Evolutionary conservation across 495 filamentous ascomycete genomes (phyloP).

Genomic region (Aspergillus olivimuriae): DNA sequence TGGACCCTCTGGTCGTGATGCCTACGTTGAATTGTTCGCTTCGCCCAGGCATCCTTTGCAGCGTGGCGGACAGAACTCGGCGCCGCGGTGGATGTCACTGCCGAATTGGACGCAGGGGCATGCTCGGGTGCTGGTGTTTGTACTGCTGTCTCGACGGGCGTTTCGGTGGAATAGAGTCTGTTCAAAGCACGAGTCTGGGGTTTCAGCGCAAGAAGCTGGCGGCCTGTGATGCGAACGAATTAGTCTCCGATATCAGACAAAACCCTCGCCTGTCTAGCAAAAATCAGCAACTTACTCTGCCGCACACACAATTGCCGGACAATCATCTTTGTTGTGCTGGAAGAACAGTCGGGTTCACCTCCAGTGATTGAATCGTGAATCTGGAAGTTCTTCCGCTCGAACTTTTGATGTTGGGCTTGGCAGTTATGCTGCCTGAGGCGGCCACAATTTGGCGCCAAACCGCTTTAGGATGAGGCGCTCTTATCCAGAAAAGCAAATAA

Average conservation of each 20-base stretch:
- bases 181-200: conserved; percentile 29
- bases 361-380: conserved; percentile 6
- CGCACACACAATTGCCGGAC: conserved; percentile 36
- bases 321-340: conserved; percentile 34
- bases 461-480: conserved; percentile 11
- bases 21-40: conserved; percentile 19
- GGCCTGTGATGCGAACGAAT: conserved; percentile 24
- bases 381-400: conserved; percentile 27
- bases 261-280: background rate
- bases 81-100: conserved; percentile 4
- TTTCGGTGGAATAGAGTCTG: conserved; percentile 34
- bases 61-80: conserved; percentile 1
- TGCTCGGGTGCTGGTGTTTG: conserved; percentile 12
- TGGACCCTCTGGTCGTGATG: background rate
- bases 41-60: conserved; percentile 4
- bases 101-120: too few species aligned
- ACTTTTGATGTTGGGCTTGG: conserved; percentile 42
- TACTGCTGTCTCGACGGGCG: conserved; percentile 20
- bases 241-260: background rate
- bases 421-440: conserved; percentile 23
- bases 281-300: conserved; percentile 42
- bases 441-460: conserved; percentile 5
- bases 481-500: too few species aligned
- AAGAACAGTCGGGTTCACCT: conserved; percentile 5
- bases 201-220: conserved; percentile 36